Evolutionary conservation across 148 eudicot species (phyloP), one percentile per base, ranked within the genome.

Genomic region (Pouteria glomerata): DNA sequence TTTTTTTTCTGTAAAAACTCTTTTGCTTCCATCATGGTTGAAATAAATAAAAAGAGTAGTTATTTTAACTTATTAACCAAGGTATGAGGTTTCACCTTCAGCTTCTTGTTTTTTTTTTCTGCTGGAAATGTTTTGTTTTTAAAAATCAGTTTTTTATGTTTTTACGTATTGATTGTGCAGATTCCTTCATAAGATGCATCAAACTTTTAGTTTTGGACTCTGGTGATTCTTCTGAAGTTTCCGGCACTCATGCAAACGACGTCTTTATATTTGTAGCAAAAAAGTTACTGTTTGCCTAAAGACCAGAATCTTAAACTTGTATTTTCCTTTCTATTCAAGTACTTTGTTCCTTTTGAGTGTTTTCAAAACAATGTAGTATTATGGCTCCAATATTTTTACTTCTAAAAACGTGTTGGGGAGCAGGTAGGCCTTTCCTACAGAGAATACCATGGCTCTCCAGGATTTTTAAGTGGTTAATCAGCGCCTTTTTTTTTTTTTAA

Each of bases 201-300:
- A 82, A 85, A 83, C 77, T 83, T 90, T 91, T 82, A 74, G 67
- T 86, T 86, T 88, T 85, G 90, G 85, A 72, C 71, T 84, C 81
- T 82, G 91, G 86, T 91, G 97, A 89, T 80, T 87, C 82, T 84
- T 87, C 91, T 76, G 88, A 87, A 91, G 94, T 91, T 91, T 87
- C 84, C 60, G 86, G 83, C 78, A 79, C 73, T 84, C 81, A 83
- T 87, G 88, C 91, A 85, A 89, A 88, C 84, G 79, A 81, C 78
- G 83, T 77, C 86, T 90, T 88, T 85, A 66, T 76, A 82, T 73
- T 60, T 79, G 75, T 84, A 69, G 63, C 83, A 79, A 82, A 81
- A n/a, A 83, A 81, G 77, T 85, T 77, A 68, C 76, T 79, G 79
- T 84, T 85, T 86, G 64, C 73, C 63, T 60, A 68, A 74, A 81